Evolutionary conservation across 140 eudicot species (phyloP).

Genomic region (Cichorium intybus): DNA sequence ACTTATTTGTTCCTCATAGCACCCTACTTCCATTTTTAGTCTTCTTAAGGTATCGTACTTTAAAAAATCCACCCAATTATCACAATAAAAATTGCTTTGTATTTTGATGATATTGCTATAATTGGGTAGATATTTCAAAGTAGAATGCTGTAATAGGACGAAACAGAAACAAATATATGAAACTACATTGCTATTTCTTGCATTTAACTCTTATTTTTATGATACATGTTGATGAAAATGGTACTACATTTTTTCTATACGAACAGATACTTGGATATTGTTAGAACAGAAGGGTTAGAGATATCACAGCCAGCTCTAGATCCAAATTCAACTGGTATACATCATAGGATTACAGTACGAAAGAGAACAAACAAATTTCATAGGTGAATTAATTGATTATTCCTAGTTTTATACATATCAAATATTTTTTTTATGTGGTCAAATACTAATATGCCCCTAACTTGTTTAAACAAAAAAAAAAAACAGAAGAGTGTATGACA

Average conservation of each 20-base stretch:
- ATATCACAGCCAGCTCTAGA: slow-evolving; percentile 99
- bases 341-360: slow-evolving; percentile 89
- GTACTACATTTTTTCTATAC: slow-evolving; percentile 1
- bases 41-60: too few species aligned
- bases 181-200: not conserved
- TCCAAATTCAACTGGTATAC: slow-evolving; percentile 96
- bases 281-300: slow-evolving; percentile 75
- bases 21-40: too few species aligned
- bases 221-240: not conserved
- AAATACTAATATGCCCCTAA: slow-evolving; percentile 7
- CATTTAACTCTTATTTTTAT: not conserved
- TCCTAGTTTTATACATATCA: not conserved
- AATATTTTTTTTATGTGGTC: not conserved
- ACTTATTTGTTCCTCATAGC: too few species aligned
- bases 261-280: slow-evolving; percentile 79
- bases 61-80: too few species aligned
- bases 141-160: too few species aligned
- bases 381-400: slow-evolving; percentile 42
- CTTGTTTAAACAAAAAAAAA: slow-evolving; percentile 56
- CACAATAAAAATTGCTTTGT: too few species aligned
- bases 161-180: not conserved
- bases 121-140: too few species aligned
- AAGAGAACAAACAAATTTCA: slow-evolving; percentile 57
- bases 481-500: slow-evolving; percentile 92
- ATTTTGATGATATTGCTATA: too few species aligned